A percentile compares a stretch with the other conserved stretches of the same genome.
Evolutionary conservation across 148 eudicot genomes (phyloP).

Genomic region (Simmondsia chinensis): DNA sequence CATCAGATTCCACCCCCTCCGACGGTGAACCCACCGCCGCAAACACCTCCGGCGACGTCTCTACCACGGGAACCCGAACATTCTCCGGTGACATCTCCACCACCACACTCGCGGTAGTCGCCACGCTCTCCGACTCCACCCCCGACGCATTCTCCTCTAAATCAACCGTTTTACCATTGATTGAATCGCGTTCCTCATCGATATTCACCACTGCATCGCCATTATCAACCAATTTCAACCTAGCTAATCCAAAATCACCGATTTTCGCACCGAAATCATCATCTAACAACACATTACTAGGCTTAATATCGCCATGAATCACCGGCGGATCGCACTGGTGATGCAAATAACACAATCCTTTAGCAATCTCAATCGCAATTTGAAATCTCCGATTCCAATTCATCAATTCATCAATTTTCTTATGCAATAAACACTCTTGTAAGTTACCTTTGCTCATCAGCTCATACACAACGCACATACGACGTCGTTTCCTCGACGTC

Average conservation of each 20-base stretch:
- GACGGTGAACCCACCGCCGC: slow-evolving; percentile 31
- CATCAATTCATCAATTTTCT: slow-evolving; percentile 36
- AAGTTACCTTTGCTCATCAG: slow-evolving; percentile 78
- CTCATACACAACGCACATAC: slow-evolving; percentile 78
- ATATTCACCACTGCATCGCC: slow-evolving; percentile 11
- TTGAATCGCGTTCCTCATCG: slow-evolving; percentile 13
- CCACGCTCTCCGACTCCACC: slow-evolving; percentile 65
- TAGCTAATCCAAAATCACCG: slow-evolving; percentile 86
- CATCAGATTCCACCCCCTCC: slow-evolving; percentile 37
- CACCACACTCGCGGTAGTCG: slow-evolving; percentile 23
- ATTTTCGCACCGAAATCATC: slow-evolving; percentile 50
- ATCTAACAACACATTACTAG: slow-evolving; percentile 80
- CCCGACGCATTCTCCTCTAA: slow-evolving; percentile 53
- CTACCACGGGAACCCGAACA: slow-evolving; percentile 28
- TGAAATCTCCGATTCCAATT: slow-evolving; percentile 44
- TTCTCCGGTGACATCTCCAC: slow-evolving; percentile 57
- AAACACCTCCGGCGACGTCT: slow-evolving; percentile 59
- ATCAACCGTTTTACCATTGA: slow-evolving; percentile 6
- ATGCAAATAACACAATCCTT: slow-evolving; percentile 63
- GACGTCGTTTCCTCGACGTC: slow-evolving; percentile 43
- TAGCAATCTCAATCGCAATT: slow-evolving; percentile 58
- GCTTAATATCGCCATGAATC: slow-evolving; percentile 91
- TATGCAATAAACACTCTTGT: slow-evolving; percentile 72
- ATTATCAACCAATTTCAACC: slow-evolving; percentile 41
- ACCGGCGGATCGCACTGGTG: slow-evolving; percentile 64